Evolutionary conservation across 1,284 basidiomycete species (phyloP).

Genomic region (Peniophora sp.): DNA sequence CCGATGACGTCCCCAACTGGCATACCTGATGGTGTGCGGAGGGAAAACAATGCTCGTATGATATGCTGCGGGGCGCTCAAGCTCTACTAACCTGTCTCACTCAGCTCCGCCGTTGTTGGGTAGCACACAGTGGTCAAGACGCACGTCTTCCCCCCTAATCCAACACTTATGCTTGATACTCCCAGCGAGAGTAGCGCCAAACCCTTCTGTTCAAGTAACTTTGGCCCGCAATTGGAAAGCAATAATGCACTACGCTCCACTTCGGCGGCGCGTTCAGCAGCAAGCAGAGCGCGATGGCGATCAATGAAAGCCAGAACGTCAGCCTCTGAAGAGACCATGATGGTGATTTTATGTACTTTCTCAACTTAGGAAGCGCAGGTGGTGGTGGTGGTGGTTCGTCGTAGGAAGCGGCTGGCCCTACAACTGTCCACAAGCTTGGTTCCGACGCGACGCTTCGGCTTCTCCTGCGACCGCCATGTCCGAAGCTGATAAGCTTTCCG

Average conservation of each 20-base stretch:
- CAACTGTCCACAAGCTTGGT: too few relatives aligned
- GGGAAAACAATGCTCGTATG: constrained; percentile 69
- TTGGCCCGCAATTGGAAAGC: constrained; percentile 78
- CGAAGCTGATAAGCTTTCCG: too few relatives aligned
- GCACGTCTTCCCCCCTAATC: constrained; percentile 88
- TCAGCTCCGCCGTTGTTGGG: constrained; percentile 18
- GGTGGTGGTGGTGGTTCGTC: too few relatives aligned
- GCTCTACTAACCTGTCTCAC: constrained; percentile 75
- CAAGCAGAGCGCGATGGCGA: constrained; percentile 63
- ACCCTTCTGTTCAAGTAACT: constrained; percentile 82
- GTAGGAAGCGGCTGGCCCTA: too few relatives aligned
- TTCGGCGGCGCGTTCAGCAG: constrained; percentile 74
- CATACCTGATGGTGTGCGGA: constrained; percentile 76
- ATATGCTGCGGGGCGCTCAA: constrained; percentile 79
- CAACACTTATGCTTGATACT: constrained; percentile 64
- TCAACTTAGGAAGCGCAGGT: too few relatives aligned
- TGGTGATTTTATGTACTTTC: background rate
- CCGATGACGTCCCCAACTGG: constrained; percentile 1
- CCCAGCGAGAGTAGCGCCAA: constrained; percentile 73
- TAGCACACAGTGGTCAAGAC: constrained; percentile 13
- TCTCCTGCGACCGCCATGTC: too few relatives aligned
- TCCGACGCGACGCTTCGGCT: too few relatives aligned
- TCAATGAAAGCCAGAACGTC: constrained; percentile 58
- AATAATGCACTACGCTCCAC: constrained; percentile 76
- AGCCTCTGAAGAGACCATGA: constrained; percentile 24